Evolutionary conservation across 148 eudicot genomes (phyloP).

Genomic region (Silene conica): DNA sequence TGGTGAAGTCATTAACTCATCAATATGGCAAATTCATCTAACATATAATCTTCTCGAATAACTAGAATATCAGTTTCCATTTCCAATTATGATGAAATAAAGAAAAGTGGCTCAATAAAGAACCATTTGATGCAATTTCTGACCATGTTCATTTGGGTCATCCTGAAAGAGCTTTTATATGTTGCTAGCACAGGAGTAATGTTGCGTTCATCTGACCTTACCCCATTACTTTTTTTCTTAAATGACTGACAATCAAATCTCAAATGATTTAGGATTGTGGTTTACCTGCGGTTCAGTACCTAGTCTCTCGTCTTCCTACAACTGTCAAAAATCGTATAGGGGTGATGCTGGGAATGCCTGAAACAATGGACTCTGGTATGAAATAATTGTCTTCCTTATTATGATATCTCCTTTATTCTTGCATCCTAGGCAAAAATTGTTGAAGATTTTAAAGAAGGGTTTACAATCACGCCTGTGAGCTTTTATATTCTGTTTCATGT

Average conservation of each 20-base stretch:
- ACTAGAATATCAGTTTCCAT: no score
- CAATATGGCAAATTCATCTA: no score
- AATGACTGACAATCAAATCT: neutral
- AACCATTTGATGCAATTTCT: no score
- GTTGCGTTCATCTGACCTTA: no score
- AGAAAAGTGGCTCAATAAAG: no score
- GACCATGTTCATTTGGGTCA: no score
- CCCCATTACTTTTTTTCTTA: neutral
- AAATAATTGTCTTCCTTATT: neutral
- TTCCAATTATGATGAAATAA: no score
- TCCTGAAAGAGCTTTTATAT: no score
- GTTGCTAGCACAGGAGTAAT: no score
- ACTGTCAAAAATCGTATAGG: constrained; percentile 54
- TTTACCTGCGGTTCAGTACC: constrained; percentile 50
- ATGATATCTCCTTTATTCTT: neutral
- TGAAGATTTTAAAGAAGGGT: neutral
- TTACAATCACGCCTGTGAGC: neutral
- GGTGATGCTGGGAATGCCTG: constrained; percentile 39
- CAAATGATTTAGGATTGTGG: constrained; percentile 55
- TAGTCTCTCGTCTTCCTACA: constrained; percentile 67
- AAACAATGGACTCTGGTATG: constrained; percentile 43
- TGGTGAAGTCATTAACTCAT: no score
- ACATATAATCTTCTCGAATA: no score
- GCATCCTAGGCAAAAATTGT: neutral
- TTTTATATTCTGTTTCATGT: neutral